Evolutionary conservation across 352 stramenopile species (phyloP).

Genomic region (Globisporangium barbulae): DNA sequence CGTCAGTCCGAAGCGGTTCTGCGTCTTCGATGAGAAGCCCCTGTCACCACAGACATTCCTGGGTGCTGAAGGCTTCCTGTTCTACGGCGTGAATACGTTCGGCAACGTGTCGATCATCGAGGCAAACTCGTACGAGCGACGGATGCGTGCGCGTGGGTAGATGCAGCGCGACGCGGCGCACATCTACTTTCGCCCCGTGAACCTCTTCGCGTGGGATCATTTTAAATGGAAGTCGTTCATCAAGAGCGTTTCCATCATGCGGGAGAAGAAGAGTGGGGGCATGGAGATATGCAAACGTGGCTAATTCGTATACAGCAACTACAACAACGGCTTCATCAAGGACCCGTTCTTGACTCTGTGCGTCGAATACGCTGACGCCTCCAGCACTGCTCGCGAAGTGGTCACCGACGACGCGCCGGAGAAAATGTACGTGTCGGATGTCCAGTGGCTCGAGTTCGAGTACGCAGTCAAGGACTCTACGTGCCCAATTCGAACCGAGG

Average conservation of each 20-base stretch:
- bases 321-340: background rate
- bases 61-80: background rate
- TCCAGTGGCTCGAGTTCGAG: background rate
- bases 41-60: background rate
- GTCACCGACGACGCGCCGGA: background rate
- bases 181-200: background rate
- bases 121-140: background rate
- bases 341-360: slow-evolving; percentile 1
- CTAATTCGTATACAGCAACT: background rate
- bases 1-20: background rate
- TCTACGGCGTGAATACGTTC: background rate
- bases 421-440: background rate
- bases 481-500: background rate
- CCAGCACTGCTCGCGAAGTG: background rate
- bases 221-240: background rate
- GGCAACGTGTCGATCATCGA: background rate
- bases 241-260: background rate
- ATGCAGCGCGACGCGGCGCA: background rate
- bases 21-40: background rate
- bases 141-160: background rate
- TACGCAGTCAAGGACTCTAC: background rate
- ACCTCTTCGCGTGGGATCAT: background rate
- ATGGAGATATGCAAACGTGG: background rate
- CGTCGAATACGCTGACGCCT: background rate
- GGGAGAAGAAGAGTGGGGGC: background rate